These are phyloP conservation scores for Candida piceae DNA, from an alignment of 805 yeast genomes.

Conservation along the genomic window DNA sequence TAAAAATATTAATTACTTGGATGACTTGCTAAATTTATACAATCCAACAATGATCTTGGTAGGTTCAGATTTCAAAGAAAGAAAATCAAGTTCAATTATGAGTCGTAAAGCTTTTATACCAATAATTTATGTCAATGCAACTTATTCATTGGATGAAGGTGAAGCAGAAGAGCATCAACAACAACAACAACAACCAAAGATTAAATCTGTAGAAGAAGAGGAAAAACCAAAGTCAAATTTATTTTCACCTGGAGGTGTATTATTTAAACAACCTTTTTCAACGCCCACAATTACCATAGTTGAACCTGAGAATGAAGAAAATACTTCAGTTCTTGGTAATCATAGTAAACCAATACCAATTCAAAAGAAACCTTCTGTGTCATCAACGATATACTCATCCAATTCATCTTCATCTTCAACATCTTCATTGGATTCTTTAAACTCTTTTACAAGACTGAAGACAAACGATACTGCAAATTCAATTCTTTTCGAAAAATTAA, in stretches of 20 bases:
- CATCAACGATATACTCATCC: constrained; percentile 11
- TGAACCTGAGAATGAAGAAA: constrained; percentile 6
- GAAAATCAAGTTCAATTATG: constrained; percentile 25
- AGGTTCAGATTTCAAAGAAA: constrained; percentile 24
- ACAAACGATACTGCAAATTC: constrained; percentile 21
- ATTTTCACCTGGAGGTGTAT: constrained; percentile 17
- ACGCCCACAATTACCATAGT: constrained; percentile 15
- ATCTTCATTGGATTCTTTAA: constrained; percentile 11
- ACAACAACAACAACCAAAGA: not conserved
- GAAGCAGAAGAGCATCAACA: not conserved
- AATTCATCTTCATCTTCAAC: constrained; percentile 6
- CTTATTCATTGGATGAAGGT: constrained; percentile 8
- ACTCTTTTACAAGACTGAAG: constrained; percentile 12
- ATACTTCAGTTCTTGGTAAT: not conserved
- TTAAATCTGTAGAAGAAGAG: too few relatives aligned
- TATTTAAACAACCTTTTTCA: constrained; percentile 20
- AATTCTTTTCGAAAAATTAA: constrained; percentile 19
- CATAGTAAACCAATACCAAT: not conserved
- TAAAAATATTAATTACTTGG: constrained; percentile 41
- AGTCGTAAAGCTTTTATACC: constrained; percentile 24
- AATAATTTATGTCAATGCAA: constrained; percentile 21
- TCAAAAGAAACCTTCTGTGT: constrained; percentile 7
- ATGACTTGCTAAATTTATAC: constrained; percentile 52
- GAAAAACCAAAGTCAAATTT: not conserved
- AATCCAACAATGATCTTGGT: constrained; percentile 53